phyloP scores from a whole-genome alignment of 2,329 filamentous ascomycete species.

The Colletotrichum chrysophilum region DNA sequence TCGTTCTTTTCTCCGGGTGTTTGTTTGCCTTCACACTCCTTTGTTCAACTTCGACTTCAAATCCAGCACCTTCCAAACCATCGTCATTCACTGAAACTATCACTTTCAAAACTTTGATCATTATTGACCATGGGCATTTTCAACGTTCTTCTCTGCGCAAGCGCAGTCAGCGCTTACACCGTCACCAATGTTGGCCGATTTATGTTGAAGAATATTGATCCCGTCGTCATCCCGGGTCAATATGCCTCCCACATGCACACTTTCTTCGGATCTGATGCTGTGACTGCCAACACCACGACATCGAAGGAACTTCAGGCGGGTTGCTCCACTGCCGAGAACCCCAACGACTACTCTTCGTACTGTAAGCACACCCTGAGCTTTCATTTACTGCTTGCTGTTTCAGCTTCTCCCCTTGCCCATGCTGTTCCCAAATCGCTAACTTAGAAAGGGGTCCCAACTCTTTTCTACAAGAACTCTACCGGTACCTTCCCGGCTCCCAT shows the following conservation, averaged over 20 bases:
- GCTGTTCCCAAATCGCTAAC: not conserved
- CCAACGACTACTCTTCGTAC: slow-evolving; percentile 51
- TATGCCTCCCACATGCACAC: slow-evolving; percentile 37
- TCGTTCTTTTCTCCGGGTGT: not conserved
- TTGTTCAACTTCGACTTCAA: not conserved
- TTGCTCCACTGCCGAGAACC: slow-evolving; percentile 48
- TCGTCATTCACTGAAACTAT: not conserved
- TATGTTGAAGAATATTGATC: slow-evolving; percentile 38
- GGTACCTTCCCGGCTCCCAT: slow-evolving; percentile 31
- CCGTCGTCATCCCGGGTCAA: slow-evolving; percentile 32
- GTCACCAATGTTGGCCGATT: slow-evolving; percentile 27
- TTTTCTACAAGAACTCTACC: slow-evolving; percentile 37
- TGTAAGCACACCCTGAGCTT: slow-evolving; percentile 27
- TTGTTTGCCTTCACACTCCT: not conserved
- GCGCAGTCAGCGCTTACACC: slow-evolving; percentile 1
- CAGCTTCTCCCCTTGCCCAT: fast-evolving
- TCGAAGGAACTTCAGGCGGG: slow-evolving; percentile 39
- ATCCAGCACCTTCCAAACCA: too few species aligned
- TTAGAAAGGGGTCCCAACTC: slow-evolving; percentile 40
- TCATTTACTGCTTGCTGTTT: too few species aligned
- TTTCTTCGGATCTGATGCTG: slow-evolving; percentile 37
- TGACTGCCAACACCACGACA: slow-evolving; percentile 32
- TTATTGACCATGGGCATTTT: not conserved
- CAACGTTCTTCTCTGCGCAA: not conserved
- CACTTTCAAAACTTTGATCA: too few species aligned